These are phyloP conservation scores for Nakazawaea wickerhamii DNA, from an alignment of 805 yeast species.

Conservation along the genomic window DNA sequence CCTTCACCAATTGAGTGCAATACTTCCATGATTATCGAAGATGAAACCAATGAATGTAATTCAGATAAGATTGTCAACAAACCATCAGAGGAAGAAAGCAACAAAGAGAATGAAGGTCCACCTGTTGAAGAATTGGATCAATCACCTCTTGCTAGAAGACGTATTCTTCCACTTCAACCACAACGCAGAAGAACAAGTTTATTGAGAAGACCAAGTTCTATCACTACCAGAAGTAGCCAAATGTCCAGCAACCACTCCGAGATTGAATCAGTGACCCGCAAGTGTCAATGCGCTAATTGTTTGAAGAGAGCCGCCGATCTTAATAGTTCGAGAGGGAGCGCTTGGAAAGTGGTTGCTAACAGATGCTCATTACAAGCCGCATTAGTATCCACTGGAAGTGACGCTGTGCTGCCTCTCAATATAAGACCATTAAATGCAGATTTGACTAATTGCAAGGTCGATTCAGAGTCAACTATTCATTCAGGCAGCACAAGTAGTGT, in stretches of 20 bases:
- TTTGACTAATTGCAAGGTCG: slow-evolving; percentile 2
- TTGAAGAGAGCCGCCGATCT: background rate
- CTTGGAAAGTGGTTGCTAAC: slow-evolving; percentile 4
- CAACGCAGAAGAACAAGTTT: background rate
- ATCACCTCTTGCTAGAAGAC: background rate
- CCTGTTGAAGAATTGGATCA: no score
- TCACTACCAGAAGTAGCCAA: background rate
- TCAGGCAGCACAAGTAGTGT: background rate
- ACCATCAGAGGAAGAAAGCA: background rate
- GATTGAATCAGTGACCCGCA: background rate
- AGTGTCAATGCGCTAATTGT: background rate
- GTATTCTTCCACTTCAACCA: background rate
- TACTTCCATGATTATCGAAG: background rate
- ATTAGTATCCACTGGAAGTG: slow-evolving; percentile 5
- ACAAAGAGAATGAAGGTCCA: background rate
- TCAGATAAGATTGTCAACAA: background rate
- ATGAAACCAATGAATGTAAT: background rate
- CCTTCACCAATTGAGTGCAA: slow-evolving; percentile 3
- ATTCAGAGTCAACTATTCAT: background rate
- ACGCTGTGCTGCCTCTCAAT: background rate
- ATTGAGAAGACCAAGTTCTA: background rate
- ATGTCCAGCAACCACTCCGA: background rate
- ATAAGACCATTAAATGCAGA: background rate
- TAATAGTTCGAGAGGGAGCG: background rate
- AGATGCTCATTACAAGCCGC: slow-evolving; percentile 10